Conservation (phyloP, 2,329 filamentous ascomycete species). For the Coniochaeta hoffmannii region DNA sequence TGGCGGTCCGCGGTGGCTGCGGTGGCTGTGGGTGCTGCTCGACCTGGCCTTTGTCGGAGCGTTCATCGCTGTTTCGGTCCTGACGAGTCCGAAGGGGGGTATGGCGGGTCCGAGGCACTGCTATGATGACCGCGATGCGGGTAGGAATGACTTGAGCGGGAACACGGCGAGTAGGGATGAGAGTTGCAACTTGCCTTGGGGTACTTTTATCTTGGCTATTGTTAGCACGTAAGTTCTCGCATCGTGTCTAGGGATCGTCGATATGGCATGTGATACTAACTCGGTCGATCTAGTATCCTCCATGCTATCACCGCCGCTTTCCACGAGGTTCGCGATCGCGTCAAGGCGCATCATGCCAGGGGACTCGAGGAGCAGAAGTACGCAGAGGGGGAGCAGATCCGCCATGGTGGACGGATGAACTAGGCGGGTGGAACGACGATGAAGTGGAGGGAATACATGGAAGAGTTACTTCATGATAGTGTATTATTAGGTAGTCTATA, state of each 20-base stretch:
- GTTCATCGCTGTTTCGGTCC: conserved; percentile 33
- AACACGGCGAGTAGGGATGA: conserved; percentile 9
- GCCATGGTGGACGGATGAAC: background rate
- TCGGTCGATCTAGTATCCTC: conserved; percentile 22
- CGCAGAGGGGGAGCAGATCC: background rate
- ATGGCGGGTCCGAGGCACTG: conserved; percentile 21
- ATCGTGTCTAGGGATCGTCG: background rate
- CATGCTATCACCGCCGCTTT: conserved; percentile 33
- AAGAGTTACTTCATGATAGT: too few relatives aligned
- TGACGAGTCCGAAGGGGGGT: conserved; percentile 28
- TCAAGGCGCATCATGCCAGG: background rate
- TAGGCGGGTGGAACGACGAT: background rate
- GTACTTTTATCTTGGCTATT: conserved; percentile 34
- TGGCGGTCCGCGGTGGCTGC: conserved; percentile 22
- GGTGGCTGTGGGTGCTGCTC: conserved; percentile 31
- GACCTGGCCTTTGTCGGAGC: conserved; percentile 31
- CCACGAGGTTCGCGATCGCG: conserved; percentile 20
- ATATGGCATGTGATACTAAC: background rate
- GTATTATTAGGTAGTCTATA: too few relatives aligned
- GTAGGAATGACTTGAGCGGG: conserved; percentile 10
- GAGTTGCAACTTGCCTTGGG: conserved; percentile 31
- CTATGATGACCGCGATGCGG: conserved; percentile 11
- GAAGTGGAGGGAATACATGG: too few relatives aligned
- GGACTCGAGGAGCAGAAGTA: background rate
- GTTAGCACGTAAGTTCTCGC: conserved; percentile 32